Base-by-base conservation (phyloP, 2,329 filamentous ascomycete genomes). In the Botrytis deweyae region DNA sequence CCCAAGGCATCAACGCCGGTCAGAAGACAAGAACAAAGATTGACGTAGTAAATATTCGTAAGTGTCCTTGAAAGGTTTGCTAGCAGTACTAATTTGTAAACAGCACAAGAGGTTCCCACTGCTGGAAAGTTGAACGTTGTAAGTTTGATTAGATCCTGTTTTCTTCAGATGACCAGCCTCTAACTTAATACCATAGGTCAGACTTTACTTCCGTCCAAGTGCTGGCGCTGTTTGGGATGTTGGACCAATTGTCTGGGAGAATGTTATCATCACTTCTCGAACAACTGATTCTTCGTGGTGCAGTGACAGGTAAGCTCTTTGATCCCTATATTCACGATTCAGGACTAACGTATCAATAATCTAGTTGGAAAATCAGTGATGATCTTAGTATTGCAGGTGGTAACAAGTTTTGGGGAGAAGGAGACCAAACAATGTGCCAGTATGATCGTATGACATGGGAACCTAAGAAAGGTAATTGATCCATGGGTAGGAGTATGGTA, bases 201-300 rank as follows among this genome's bases (percentile, higher is more conserved):
- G 76, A 33, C 74, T 78, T 22, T 40, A 42, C 4, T n/a, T 58
- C n/a, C 12, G 36, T 8, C n/a, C 55, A 10, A 20, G n/a, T 29
- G 3, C 1, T 14, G 36, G 20, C 22, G 36, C 69, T 55, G 44
- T 65, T 14, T 78, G 77, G 78, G 75, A 77, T 52, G 77, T 78
- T 62, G 78, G 78, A 29, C 68, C 72, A 72, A 73, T 79, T 16
- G 44, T 71, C 58, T 77, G 61, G 46, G 38, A 65, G 20, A 67
- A 72, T 42, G 46, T 72, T 16, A 44, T 25, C n/a, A 67, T 58
- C 9, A 72, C 62, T 22, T 68, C 46, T 29, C 8, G n/a, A 29
- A 65, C 61, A 67, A 64, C 36, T 33, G 42, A 55, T 40, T 9
- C 65, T 9, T 68, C 22, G 16, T 72, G 62, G 70, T 72, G 70